Base-by-base conservation (phyloP, 2,329 filamentous ascomycete genomes). In the Penicillium hordei region DNA sequence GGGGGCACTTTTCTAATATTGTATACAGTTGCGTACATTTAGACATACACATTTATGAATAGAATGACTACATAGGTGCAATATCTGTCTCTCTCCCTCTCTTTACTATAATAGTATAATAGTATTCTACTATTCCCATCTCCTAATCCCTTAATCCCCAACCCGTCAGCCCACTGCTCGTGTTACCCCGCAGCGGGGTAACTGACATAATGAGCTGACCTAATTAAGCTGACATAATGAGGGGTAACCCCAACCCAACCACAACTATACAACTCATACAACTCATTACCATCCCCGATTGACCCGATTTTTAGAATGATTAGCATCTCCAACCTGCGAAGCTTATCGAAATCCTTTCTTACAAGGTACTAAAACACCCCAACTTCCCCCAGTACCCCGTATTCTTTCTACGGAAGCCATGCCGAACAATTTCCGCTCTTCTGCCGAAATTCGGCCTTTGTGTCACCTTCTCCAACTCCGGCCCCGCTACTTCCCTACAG, bases 171-270 rank as follows among this genome's bases (percentile, higher is more conserved):
- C 42, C 23, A 44, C 25, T 19, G 8, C 7, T 12, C 13, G 1
- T 27, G 8, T 27, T 44, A 44, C 42, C 23, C 42, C 42, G 42
- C 42, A 12, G 42, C 17, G 42, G 42, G 23, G 42, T 44, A 27
- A 44, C 42, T 27, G 39, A 42, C 39, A 27, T n/a, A 43, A 25
- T 21, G 1, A 6, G 23, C 40, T 67, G 57, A 67, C 55, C 40
- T 67, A 66, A 65, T 67, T n/a, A 1, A 6, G 23, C 40, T 67
- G 57, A 67, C 55, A 43, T 67, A 66, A 65, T 67, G 65, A 65
- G 65, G 65, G 65, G 65, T 65, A 63, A 40, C 5, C n/a, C 9
- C n/a, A n/a, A 15, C 10, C 17, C 15, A n/a, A 36, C 23, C 5
- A 31, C 25, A 17, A 52, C 23, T 33, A 50, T 48, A 21, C 39